These are phyloP conservation scores for Nemophila menziesii DNA, from an alignment of 257 asterid genomes.

Conservation along the genomic window DNA sequence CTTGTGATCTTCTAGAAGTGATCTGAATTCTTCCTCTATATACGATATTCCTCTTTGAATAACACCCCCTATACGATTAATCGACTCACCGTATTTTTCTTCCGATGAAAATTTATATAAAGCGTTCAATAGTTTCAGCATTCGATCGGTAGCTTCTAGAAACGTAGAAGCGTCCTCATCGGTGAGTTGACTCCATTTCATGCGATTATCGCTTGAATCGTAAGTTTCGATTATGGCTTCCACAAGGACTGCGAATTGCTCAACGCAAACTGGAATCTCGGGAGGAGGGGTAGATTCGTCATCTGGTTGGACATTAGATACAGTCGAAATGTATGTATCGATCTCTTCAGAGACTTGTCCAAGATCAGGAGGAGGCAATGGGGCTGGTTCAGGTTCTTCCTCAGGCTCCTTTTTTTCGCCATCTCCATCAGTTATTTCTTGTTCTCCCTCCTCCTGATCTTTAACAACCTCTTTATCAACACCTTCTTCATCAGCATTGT, in stretches of 20 bases:
- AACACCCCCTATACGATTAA: conserved; percentile 49
- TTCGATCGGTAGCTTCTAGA: conserved; percentile 28
- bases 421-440: background rate
- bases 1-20: conserved; percentile 41
- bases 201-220: conserved; percentile 26
- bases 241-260: conserved; percentile 53
- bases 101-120: conserved; percentile 34
- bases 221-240: conserved; percentile 50
- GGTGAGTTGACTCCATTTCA: conserved; percentile 37
- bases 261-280: conserved; percentile 46
- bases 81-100: conserved; percentile 38
- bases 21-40: conserved; percentile 64
- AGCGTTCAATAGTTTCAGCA: conserved; percentile 26
- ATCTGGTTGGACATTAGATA: conserved; percentile 5
- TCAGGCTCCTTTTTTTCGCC: conserved; percentile 14
- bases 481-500: background rate
- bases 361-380: conserved; percentile 72
- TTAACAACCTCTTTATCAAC: background rate
- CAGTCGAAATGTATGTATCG: conserved; percentile 38
- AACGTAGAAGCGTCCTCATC: conserved; percentile 41
- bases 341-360: conserved; percentile 41
- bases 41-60: conserved; percentile 62
- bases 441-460: conserved; percentile 4
- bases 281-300: conserved; percentile 24
- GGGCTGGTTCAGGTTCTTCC: conserved; percentile 11